Evolutionary conservation across 176 grass and related monocot genomes (phyloP).

Genomic region (Carex scoparia): DNA sequence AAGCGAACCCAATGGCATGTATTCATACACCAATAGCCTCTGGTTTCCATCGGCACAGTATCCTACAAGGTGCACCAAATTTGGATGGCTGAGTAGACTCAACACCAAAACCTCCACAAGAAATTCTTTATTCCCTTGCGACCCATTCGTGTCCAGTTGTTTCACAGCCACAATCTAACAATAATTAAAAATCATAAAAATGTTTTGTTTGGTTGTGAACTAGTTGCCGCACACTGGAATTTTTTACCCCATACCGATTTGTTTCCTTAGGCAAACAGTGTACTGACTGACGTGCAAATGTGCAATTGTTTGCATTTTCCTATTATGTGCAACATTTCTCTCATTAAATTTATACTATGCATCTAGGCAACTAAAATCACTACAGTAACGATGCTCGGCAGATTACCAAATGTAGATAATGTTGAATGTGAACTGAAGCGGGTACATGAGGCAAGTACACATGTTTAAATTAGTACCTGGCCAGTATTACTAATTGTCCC

Average conservation of each 20-base stretch:
- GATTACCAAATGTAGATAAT: neutral
- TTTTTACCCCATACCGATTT: neutral
- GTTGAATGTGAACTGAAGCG: neutral
- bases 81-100: conserved; percentile 70
- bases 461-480: conserved; percentile 44
- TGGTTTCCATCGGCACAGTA: conserved; percentile 88
- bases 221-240: neutral
- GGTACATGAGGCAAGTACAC: neutral
- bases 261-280: neutral
- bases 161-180: conserved; percentile 78
- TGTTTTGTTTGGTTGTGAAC: neutral
- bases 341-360: neutral
- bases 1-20: conserved; percentile 73
- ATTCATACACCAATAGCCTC: conserved; percentile 85
- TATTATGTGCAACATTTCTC: neutral
- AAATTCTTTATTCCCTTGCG: conserved; percentile 82
- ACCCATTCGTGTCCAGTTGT: conserved; percentile 69
- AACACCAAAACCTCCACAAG: conserved; percentile 79
- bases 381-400: neutral
- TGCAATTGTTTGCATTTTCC: neutral
- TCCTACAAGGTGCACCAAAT: conserved; percentile 80
- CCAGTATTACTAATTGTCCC: conserved; percentile 46
- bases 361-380: neutral
- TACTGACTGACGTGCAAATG: neutral
- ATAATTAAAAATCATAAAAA: conserved; percentile 1